Base-by-base conservation (phyloP, 768 basidiomycete genomes). In the Agaricus subrufescens region DNA sequence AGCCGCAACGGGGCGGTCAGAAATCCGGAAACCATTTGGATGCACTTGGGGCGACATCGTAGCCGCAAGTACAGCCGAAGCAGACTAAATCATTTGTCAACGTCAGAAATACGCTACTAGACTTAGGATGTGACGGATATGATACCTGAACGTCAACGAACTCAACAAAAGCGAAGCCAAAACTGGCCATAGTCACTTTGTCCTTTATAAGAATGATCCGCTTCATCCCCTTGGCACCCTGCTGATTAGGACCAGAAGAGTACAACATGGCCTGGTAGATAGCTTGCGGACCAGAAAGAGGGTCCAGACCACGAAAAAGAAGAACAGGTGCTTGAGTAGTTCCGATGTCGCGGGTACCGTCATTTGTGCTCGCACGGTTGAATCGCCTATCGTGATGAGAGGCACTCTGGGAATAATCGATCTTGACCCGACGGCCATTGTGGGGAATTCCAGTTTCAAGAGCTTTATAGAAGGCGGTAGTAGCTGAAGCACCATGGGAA, bases 281-380 rank as follows among this genome's bases (percentile, higher is more conserved):
- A 7, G 92, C 92, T 62, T 94, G 89, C 47, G 89, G 91, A 15
- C 88, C 87, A 39, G 93, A 94, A 25, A 91, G 76, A 12, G 87
- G 84, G 67, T 98, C 96, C 31, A 99, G 78, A 14, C 93, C 92
- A 43, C 96, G 87, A 66, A 99, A 87, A 12, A 99, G 79, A 12
- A 99, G 75, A 14, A 98, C 86, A 23, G 92, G 80, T 27, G 82
- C 81, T 61, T 89, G 89, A 1, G 89, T 72, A 60, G 90, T 91
- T 59, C 93, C 96, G 65, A 98, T 96, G 72, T 99, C 96, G 52
- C 94, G 82, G 52, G 92, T 98, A 2, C 97, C 97, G 63, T 99
- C 97, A 65, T 96, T 98, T 69, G 77, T 67, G 54, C 86, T 84
- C 53, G 83, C 83, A 61, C 83, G 79, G 46, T 77, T 62, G 52